Evolutionary conservation across 371 early-diverging fungal species (phyloP).

Genomic region (Umbelopsis sp.): DNA sequence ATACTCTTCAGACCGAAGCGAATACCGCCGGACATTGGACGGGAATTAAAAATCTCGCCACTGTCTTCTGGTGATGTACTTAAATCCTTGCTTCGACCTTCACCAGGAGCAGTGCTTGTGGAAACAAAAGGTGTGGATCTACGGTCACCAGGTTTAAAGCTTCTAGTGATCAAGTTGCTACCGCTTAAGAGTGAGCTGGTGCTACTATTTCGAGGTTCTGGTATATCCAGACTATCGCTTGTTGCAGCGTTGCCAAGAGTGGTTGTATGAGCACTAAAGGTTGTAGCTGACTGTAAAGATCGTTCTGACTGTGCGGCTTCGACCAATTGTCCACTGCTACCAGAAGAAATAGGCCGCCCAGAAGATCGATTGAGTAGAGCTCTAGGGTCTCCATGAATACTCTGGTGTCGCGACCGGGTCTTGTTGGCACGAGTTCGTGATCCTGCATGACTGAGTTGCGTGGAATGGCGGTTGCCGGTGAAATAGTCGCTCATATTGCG

Average conservation of each 20-base stretch:
- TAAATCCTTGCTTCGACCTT: background rate
- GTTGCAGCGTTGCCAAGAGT: background rate
- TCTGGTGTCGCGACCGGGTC: conserved; percentile 37
- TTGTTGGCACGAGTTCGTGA: conserved; percentile 26
- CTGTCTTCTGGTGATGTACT: background rate
- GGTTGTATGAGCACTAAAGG: background rate
- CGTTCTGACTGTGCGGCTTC: conserved; percentile 20
- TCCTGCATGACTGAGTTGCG: conserved; percentile 17
- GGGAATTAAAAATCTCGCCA: background rate
- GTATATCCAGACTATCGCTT: background rate
- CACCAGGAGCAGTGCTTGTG: background rate
- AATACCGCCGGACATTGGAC: background rate
- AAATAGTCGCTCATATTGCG: conserved; percentile 17
- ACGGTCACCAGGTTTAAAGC: conserved; percentile 5
- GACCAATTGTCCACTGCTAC: conserved; percentile 33
- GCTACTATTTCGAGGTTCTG: conserved; percentile 12
- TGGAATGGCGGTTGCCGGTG: conserved; percentile 25
- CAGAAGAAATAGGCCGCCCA: conserved; percentile 31
- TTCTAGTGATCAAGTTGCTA: background rate
- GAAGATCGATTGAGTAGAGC: conserved; percentile 20
- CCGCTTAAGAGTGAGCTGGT: background rate
- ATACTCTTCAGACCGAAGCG: conserved; percentile 11
- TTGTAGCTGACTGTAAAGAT: background rate
- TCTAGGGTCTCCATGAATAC: conserved; percentile 34
- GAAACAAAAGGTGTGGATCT: background rate